Percentiles rank a stretch among this genome's conserved stretches.
phyloP scores from a whole-genome alignment of 306 rosid species.

The Rubus idaeus region DNA sequence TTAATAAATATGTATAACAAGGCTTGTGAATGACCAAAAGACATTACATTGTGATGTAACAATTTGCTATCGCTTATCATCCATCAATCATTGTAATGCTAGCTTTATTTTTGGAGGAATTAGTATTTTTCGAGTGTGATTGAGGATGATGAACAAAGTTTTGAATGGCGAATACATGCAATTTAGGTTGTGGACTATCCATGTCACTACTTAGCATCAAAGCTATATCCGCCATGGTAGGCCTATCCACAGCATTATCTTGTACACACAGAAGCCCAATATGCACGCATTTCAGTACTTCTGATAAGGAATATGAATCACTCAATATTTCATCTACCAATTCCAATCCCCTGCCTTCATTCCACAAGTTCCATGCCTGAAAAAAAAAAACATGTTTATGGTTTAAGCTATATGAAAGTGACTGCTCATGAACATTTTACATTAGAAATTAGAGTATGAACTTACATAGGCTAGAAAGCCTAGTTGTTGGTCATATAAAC shows the following conservation, averaged over 20 bases:
- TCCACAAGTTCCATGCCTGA: constrained; percentile 33
- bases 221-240: constrained; percentile 28
- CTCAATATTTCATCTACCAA: constrained; percentile 24
- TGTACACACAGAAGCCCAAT: constrained; percentile 36
- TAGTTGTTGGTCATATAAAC: not conserved
- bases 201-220: constrained; percentile 22
- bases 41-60: not conserved
- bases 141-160: not conserved
- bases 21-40: not conserved
- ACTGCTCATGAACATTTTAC: not conserved
- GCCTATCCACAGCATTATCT: constrained; percentile 25
- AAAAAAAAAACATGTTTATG: not conserved
- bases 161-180: constrained; percentile 8
- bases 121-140: not conserved
- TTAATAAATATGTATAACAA: no score
- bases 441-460: not conserved
- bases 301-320: not conserved
- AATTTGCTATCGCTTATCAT: not conserved
- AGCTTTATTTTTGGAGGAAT: not conserved
- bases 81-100: not conserved
- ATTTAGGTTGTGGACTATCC: constrained; percentile 25
- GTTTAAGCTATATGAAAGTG: no score
- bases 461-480: constrained; percentile 34
- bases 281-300: constrained; percentile 24
- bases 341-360: constrained; percentile 17